Conservation (phyloP, 2,329 filamentous ascomycete species). For the Ceratocystis cubensis region DNA sequence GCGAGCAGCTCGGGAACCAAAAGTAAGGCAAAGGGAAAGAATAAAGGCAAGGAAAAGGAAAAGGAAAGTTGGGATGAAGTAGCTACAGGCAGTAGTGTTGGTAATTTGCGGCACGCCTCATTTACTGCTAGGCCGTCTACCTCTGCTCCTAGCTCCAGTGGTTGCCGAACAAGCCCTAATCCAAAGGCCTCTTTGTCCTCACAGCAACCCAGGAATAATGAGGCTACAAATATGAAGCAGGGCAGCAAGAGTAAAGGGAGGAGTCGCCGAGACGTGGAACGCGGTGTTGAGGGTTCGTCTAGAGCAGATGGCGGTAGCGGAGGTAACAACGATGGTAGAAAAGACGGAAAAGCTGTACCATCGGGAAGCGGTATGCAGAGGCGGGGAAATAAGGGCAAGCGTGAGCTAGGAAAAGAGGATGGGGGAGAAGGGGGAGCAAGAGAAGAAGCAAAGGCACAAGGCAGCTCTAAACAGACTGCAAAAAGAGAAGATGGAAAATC, state of each 20-base stretch:
- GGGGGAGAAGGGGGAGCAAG: background rate
- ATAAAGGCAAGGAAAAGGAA: conserved; percentile 12
- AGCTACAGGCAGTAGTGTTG: background rate
- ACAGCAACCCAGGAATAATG: background rate
- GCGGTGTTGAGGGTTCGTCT: too few relatives aligned
- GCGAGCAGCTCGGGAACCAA: background rate
- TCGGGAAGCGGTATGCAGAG: background rate
- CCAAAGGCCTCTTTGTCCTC: too few relatives aligned
- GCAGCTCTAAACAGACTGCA: too few relatives aligned
- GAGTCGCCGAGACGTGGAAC: too few relatives aligned
- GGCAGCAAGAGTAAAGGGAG: too few relatives aligned
- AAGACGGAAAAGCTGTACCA: background rate
- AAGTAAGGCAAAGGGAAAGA: conserved; percentile 1
- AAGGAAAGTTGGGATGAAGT: background rate
- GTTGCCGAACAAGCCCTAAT: too few relatives aligned
- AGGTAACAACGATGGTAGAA: background rate
- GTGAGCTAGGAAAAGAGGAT: background rate
- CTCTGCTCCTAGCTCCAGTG: background rate
- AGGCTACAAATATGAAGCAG: too few relatives aligned
- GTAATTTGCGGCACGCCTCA: background rate
- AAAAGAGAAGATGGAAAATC: too few relatives aligned
- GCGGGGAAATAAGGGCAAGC: background rate
- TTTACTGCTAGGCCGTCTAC: background rate
- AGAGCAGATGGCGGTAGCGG: background rate
- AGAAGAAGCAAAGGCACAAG: background rate